Conservation (phyloP, 305 asterid species). For the Ajuga reptans region DNA sequence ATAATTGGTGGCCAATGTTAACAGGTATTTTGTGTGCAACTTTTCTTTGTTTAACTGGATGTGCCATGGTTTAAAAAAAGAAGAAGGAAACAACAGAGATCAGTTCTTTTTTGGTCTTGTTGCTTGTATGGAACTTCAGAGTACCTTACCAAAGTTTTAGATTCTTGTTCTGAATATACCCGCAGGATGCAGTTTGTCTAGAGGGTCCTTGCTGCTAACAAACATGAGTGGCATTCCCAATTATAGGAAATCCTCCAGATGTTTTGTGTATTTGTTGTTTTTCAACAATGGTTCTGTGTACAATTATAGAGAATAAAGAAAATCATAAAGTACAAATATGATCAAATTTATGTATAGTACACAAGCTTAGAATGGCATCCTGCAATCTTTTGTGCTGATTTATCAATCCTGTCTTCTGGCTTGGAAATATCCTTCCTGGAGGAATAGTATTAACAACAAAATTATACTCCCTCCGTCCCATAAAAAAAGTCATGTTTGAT, state of each 20-base stretch:
- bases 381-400: background rate
- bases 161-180: background rate
- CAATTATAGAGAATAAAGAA: background rate
- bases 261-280: background rate
- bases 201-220: background rate
- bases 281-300: background rate
- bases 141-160: background rate
- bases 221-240: background rate
- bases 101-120: background rate
- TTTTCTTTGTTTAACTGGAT: conserved; percentile 10
- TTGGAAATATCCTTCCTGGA: background rate
- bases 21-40: conserved; percentile 44
- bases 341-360: background rate
- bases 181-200: background rate
- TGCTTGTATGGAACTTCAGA: conserved; percentile 15
- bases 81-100: too few species aligned
- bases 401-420: background rate
- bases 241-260: background rate
- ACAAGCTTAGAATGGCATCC: conserved; percentile 1
- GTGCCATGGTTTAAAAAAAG: background rate
- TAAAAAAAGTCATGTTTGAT: too few species aligned
- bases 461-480: too few species aligned
- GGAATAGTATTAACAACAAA: background rate
- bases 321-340: background rate
- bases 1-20: conserved; percentile 99